Base-by-base conservation (phyloP, 2,329 filamentous ascomycete genomes). In the Exophiala phaeomuriformis region DNA sequence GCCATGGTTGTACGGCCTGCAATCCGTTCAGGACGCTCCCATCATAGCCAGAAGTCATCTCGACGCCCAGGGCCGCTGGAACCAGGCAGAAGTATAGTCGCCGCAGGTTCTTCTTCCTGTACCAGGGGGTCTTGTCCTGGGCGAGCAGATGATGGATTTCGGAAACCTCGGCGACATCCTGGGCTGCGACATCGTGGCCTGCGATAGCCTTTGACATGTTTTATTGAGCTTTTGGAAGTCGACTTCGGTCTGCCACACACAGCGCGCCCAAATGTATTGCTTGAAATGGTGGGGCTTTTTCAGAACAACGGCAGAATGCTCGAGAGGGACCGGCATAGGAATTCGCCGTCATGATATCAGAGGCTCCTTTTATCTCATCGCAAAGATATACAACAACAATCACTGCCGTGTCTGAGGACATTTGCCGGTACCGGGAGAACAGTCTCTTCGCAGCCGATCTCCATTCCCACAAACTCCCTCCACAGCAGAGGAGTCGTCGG, bases 11-110 rank as follows among this genome's bases (percentile, higher is more conserved):
- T 5, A 57, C 51, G 6, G 57, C 53, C 41, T 57, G 53, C 5
- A 59, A 51, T 5, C 57, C 54, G 10, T 61, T 61, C 27, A 59
- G 43, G 8, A 58, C 55, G 42, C 50, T 58, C 5, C 59, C 59
- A 49, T 61, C 59, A 49, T 60, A 61, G 4, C 59, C 59, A 29
- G 51, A 80, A 0, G 79, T 82, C 63, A 80, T 80, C 67, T 83
- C 81, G 52, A 83, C 79, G 45, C 80, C 80, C 68, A 83, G 78
- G 64, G 77, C 81, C 39, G 77, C 78, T 27, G 78, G 78, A 51
- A 83, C 77, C 44, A 84, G 72, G 56, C 78, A 67, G 4, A 82
- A 64, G 62, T 83, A 83, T 32, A 83, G 70, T 7, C 63, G 63
- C 47, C 79, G 72, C 36, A 83, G 69, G 59, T 83, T 82, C 1